Evolutionary conservation across 371 early-diverging fungal species (phyloP).

Genomic region (Coemansia sp.): DNA sequence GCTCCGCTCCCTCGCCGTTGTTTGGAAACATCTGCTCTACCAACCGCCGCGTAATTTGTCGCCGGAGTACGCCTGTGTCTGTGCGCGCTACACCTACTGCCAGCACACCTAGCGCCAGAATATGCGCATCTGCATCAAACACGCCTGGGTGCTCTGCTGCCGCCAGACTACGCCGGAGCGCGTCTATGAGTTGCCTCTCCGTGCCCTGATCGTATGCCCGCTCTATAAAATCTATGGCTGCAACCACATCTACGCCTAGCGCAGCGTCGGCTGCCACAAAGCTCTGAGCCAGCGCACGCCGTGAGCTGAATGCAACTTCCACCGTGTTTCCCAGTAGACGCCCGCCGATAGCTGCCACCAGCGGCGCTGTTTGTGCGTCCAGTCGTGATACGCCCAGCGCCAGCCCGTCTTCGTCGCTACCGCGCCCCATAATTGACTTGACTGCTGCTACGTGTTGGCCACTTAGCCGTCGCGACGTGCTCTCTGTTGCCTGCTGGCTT

Average conservation of each 20-base stretch:
- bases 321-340: conserved; percentile 24
- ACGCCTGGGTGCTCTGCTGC: background rate
- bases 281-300: conserved; percentile 14
- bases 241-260: conserved; percentile 19
- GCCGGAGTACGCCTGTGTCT: background rate
- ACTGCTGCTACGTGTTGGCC: background rate
- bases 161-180: conserved; percentile 6
- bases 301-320: conserved; percentile 14
- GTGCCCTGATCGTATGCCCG: background rate
- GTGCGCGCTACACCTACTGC: background rate
- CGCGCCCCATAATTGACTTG: background rate
- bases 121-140: background rate
- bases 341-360: conserved; percentile 19
- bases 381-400: conserved; percentile 14
- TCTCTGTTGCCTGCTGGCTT: background rate
- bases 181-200: background rate
- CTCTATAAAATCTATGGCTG: conserved; percentile 20
- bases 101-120: background rate
- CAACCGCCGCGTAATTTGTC: background rate
- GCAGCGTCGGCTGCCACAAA: conserved; percentile 6
- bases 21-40: background rate
- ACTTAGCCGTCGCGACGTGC: background rate
- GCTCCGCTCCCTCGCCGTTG: background rate
- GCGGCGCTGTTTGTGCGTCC: conserved; percentile 21
- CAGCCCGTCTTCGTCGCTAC: conserved; percentile 2